Base-by-base conservation (phyloP, 495 filamentous ascomycete genomes). In the Talaromyces wortmannii region DNA sequence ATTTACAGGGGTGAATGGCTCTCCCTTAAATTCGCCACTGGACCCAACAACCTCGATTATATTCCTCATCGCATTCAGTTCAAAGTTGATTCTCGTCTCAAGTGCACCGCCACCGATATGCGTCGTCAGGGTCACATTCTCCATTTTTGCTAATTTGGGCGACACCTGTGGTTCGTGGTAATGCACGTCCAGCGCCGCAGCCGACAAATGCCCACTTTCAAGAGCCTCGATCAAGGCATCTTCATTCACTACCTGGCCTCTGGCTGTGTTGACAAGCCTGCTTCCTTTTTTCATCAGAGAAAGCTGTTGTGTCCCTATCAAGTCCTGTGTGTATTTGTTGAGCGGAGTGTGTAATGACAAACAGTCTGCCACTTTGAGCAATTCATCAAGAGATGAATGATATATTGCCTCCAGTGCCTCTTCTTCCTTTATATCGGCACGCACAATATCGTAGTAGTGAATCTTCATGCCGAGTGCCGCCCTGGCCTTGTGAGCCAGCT, bases 91-190 rank as follows among this genome's bases (percentile, higher is more conserved):
- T 59, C 87, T 83, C 51, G 83, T 85, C 67, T 90, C 86, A 33
- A 90, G 66, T 16, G 83, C 84, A 4, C 83, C 85, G 8, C 87
- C 86, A 7, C 86, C 88, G 63, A 88, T 89, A 65, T 90, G 87
- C 16, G 78, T 77, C 50, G 85, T 78, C 58, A 89, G 64, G 68
- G 85, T 80, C 1, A 86, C 86, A 53, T 73, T 74, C 52, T 60
- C 58, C 70, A 84, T 76, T 33, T 59, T 58, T 43, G 72, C 68
- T 55, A 89, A 64, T 30, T 77, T 61, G 12, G 82, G 69, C 23
- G 50, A 45, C 4, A 52, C 29, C 10, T 52, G 50, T 6, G 32
- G 50, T 42, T 52, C 50, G 12, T 52, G 32, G 17, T 40, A 40
- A 17, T 52, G 50, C 49, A 91, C 88, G 60, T 90, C 88, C 58